Evolutionary conservation across 176 grass and related monocot genomes (phyloP), one percentile per base, ranked within the genome.

Genomic region (Lolium rigidum): DNA sequence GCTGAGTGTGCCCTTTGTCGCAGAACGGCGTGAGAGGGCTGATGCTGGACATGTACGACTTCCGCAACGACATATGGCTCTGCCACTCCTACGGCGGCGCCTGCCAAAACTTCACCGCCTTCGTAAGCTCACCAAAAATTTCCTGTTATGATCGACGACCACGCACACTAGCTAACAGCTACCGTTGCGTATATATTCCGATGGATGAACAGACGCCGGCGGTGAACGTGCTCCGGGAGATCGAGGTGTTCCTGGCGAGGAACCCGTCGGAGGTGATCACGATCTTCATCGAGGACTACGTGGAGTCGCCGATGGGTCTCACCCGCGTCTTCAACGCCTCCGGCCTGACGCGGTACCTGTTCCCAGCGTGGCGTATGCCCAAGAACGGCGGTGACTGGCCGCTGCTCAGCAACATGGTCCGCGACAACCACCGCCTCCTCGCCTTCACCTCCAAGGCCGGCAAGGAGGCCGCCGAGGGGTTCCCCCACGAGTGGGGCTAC

Each of bases 41-140:
- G 84, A 98, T 98, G 97, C 94, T 98, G 86, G 94, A 98, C 70
- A 98, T 95, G 97, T 98, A 98, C 79, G 94, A 95, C 90, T 98
- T 91, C 84, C 75, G 79, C 2, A 54, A 94, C 74, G 90, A 90
- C 87, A 57, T 98, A 71, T 98, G 93, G 93, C 81, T 98, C 60
- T 98, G 96, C 81, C 96, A 98, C 86, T 95, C 96, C 57, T 94
- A 85, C 75, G 90, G 88, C 60, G 96, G 96, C 81, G 85, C 81
- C 21, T 95, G 96, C 77, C 91, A 78, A 25, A 95, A 95, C 88
- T 90, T 95, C 88, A 98, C 96, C 25, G 93, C 96, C 5, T 98
- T 98, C 54, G 96, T 98, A 91, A 95, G 63, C 62, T 86, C 64
- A 4, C 25, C 25, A n/a, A 28, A n/a, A n/a, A 24, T 20, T 14